A percentile compares a stretch with the other conserved stretches of the same genome.
Evolutionary conservation across 176 grass and related monocot species (phyloP).

Genomic region (Oryza coarctata): DNA sequence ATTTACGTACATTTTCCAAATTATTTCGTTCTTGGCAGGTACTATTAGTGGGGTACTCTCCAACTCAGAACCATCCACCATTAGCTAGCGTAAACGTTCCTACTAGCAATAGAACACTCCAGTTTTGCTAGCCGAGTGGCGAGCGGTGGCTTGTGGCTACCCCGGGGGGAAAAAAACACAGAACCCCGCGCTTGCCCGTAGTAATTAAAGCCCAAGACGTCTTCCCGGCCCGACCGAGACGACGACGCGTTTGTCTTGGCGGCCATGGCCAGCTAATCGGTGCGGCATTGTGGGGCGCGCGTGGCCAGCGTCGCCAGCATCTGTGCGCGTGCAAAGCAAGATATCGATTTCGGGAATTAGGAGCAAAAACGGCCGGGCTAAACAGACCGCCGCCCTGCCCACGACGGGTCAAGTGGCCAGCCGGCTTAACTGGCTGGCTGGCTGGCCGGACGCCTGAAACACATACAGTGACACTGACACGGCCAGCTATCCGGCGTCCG

Average conservation of each 20-base stretch:
- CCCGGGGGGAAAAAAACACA: neutral
- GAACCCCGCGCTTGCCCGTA: neutral
- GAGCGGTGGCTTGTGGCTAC: neutral
- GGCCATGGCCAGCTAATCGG: neutral
- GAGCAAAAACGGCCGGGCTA: neutral
- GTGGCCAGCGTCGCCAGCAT: neutral
- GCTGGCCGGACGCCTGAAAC: too few species aligned
- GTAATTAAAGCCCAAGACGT: neutral
- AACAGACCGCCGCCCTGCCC: neutral
- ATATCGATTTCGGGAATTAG: neutral
- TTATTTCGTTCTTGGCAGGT: too few species aligned
- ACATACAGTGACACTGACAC: neutral
- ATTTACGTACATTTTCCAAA: too few species aligned
- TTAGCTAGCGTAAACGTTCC: neutral
- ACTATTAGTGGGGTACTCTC: neutral
- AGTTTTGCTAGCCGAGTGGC: neutral
- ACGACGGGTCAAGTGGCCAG: neutral
- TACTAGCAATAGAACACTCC: neutral
- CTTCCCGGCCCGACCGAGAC: neutral
- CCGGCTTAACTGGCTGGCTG: too few species aligned
- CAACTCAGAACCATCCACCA: neutral
- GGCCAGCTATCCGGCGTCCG: too few species aligned
- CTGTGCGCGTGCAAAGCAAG: neutral
- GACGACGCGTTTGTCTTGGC: neutral
- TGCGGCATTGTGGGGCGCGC: neutral